A percentile compares a stretch with the other conserved stretches of the same genome.
These are phyloP conservation scores for Ceratobasidium sp. DNA, from an alignment of 1,284 basidiomycete genomes.

Conservation along the genomic window DNA sequence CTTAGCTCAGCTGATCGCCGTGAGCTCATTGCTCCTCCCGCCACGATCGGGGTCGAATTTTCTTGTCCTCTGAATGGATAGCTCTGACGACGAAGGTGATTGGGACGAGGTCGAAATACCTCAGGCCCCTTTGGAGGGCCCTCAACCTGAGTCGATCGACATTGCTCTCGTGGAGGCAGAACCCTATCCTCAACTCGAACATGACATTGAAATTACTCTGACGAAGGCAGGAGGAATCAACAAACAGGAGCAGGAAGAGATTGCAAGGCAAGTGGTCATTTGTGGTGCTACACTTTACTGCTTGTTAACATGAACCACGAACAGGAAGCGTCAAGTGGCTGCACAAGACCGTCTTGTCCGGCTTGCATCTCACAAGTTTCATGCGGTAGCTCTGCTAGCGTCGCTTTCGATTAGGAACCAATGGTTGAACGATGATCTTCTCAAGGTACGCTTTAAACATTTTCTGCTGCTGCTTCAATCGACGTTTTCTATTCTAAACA, in stretches of 20 bases:
- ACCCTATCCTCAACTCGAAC: slow-evolving; percentile 25
- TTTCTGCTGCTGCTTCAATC: slow-evolving; percentile 37
- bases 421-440: slow-evolving; percentile 85
- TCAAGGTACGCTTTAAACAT: slow-evolving; percentile 73
- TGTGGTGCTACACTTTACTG: not conserved
- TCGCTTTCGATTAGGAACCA: slow-evolving; percentile 83
- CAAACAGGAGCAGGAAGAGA: slow-evolving; percentile 34
- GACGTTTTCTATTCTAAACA: slow-evolving; percentile 59
- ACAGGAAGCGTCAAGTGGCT: slow-evolving; percentile 42
- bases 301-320: not conserved
- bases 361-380: slow-evolving; percentile 87
- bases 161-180: slow-evolving; percentile 32
- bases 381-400: slow-evolving; percentile 83
- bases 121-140: not conserved
- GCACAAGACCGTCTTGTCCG: slow-evolving; percentile 75
- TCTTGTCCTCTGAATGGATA: slow-evolving; percentile 18
- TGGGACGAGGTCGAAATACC: slow-evolving; percentile 45
- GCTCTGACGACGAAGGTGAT: slow-evolving; percentile 36
- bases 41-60: slow-evolving; percentile 37
- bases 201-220: slow-evolving; percentile 42
- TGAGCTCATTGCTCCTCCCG: slow-evolving; percentile 22
- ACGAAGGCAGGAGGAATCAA: slow-evolving; percentile 26
- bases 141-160: slow-evolving; percentile 26
- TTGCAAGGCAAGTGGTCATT: slow-evolving; percentile 7
- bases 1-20: slow-evolving; percentile 29